Evolutionary conservation across 2,329 filamentous ascomycete species (phyloP).

Genomic region (Aureobasidium pullulans): DNA sequence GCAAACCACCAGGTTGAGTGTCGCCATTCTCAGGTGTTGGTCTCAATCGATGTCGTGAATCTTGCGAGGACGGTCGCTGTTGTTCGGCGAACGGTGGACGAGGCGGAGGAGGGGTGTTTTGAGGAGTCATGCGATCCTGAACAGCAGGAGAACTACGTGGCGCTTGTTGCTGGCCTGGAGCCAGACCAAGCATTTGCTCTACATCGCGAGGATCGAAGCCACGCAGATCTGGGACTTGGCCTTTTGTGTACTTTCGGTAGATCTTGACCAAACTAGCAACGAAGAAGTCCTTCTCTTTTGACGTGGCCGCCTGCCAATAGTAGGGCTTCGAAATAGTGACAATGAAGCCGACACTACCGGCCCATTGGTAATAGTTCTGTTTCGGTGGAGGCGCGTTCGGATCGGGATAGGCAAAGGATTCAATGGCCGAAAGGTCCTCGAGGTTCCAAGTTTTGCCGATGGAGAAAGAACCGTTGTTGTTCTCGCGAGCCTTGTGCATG

Average conservation of each 20-base stretch:
- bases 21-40: slow-evolving; percentile 10
- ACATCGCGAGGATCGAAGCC: slow-evolving; percentile 78
- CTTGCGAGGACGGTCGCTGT: slow-evolving; percentile 17
- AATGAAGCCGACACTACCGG: slow-evolving; percentile 73
- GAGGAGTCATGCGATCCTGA: slow-evolving; percentile 1
- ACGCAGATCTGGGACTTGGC: slow-evolving; percentile 66
- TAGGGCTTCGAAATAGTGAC: slow-evolving; percentile 91
- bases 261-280: slow-evolving; percentile 95
- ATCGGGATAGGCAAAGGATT: slow-evolving; percentile 63
- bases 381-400: slow-evolving; percentile 40
- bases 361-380: slow-evolving; percentile 63
- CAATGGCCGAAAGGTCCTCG: slow-evolving; percentile 76
- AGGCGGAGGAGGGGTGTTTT: slow-evolving; percentile 17
- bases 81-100: slow-evolving; percentile 28
- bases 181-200: slow-evolving; percentile 58
- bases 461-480: slow-evolving; percentile 85
- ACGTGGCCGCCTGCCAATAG: slow-evolving; percentile 89
- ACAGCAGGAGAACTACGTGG: slow-evolving; percentile 12
- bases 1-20: background rate
- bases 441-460: slow-evolving; percentile 98
- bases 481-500: slow-evolving; percentile 95
- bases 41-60: slow-evolving; percentile 13
- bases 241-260: slow-evolving; percentile 90
- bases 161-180: slow-evolving; percentile 16
- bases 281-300: slow-evolving; percentile 98